Evolutionary conservation across 257 asterid species (phyloP).

Genomic region (Nicotiana undulata): DNA sequence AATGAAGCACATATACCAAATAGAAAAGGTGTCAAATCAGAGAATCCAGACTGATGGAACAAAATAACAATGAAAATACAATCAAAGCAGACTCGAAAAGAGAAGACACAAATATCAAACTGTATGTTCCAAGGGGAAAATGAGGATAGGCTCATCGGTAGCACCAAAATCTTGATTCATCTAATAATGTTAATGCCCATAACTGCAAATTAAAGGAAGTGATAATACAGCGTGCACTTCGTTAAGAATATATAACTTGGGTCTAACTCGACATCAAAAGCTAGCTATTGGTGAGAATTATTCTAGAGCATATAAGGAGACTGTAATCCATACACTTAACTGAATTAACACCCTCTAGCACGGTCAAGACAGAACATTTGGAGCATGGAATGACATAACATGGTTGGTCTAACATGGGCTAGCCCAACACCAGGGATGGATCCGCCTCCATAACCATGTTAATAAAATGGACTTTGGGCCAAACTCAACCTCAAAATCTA

Average conservation of each 20-base stretch:
- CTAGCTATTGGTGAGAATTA: background rate
- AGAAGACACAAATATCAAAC: background rate
- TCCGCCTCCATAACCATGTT: background rate
- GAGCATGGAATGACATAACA: background rate
- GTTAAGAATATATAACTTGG: background rate
- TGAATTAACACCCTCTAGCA: background rate
- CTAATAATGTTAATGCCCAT: background rate
- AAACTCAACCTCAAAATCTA: background rate
- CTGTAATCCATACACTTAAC: background rate
- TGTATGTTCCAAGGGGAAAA: background rate
- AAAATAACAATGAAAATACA: background rate
- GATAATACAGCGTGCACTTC: background rate
- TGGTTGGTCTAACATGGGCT: background rate
- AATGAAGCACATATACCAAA: slow-evolving; percentile 10
- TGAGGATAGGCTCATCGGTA: background rate
- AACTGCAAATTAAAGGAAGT: background rate
- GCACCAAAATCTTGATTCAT: background rate
- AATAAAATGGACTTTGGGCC: background rate
- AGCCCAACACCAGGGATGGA: background rate
- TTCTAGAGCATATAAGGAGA: background rate
- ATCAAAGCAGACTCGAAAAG: background rate
- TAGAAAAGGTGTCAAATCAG: background rate
- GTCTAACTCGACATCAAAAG: background rate
- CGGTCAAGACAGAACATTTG: background rate
- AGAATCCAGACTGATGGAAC: background rate